Conservation (phyloP, 805 yeast genomes). For the Candida alai region DNA sequence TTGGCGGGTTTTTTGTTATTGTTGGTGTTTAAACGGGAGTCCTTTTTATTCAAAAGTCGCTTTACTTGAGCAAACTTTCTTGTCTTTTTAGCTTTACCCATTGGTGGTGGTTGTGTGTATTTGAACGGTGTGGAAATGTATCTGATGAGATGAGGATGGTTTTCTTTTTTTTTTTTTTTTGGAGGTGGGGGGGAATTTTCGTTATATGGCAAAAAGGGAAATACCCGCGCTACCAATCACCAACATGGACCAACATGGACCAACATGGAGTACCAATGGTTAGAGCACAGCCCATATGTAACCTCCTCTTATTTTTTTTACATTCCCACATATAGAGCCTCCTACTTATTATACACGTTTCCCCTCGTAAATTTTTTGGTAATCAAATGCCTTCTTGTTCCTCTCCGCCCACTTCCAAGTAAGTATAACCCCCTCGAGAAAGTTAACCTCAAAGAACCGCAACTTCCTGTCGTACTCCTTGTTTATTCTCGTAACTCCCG, state of each 20-base stretch:
- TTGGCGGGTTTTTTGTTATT: slow-evolving; percentile 34
- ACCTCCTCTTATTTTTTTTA: too few relatives aligned
- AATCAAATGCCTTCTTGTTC: slow-evolving; percentile 22
- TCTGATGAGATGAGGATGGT: background rate
- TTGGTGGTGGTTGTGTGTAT: slow-evolving; percentile 20
- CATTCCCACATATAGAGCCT: too few relatives aligned
- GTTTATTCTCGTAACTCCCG: slow-evolving; percentile 26
- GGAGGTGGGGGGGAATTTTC: background rate
- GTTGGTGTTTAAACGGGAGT: slow-evolving; percentile 51
- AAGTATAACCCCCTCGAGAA: slow-evolving; percentile 20
- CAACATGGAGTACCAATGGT: too few relatives aligned
- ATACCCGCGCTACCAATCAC: too few relatives aligned
- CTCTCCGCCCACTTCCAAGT: slow-evolving; percentile 37
- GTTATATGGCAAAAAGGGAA: too few relatives aligned
- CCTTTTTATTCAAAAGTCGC: slow-evolving; percentile 72
- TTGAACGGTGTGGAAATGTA: background rate
- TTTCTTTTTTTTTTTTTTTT: slow-evolving; percentile 3
- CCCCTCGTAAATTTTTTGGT: slow-evolving; percentile 29
- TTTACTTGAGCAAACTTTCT: slow-evolving; percentile 94
- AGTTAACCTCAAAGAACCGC: slow-evolving; percentile 33
- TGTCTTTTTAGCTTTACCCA: slow-evolving; percentile 98
- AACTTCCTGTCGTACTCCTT: slow-evolving; percentile 27
- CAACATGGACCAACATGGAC: too few relatives aligned
- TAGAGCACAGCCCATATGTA: too few relatives aligned
- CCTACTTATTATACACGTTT: too few relatives aligned